Conservation (phyloP, 495 filamentous ascomycete species). For the Aspergillus asperescens region DNA sequence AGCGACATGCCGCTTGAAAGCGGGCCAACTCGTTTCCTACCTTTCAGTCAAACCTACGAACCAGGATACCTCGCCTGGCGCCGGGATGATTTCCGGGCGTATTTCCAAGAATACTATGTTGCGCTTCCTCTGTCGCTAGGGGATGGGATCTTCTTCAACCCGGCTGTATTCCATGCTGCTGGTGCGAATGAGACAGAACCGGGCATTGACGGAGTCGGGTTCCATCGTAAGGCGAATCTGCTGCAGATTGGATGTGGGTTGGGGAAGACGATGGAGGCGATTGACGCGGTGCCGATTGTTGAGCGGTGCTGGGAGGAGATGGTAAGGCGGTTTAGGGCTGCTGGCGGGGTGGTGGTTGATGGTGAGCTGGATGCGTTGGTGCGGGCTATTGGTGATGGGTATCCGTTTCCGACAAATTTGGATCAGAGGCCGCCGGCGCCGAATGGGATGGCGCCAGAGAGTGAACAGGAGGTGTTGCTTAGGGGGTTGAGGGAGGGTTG, state of each 20-base stretch:
- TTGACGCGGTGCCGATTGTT: slow-evolving; percentile 44
- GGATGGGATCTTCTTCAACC: slow-evolving; percentile 54
- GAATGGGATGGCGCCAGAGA: slow-evolving; percentile 50
- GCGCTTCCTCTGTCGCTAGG: slow-evolving; percentile 42
- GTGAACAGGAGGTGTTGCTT: slow-evolving; percentile 47
- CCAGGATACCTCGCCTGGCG: slow-evolving; percentile 50
- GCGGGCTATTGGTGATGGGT: slow-evolving; percentile 46
- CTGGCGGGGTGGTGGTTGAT: slow-evolving; percentile 27
- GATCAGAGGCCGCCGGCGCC: slow-evolving; percentile 45
- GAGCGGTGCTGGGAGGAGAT: slow-evolving; percentile 38
- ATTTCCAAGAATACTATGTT: slow-evolving; percentile 44
- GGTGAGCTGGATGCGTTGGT: slow-evolving; percentile 37
- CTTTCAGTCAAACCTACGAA: slow-evolving; percentile 48
- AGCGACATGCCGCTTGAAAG: slow-evolving; percentile 48
- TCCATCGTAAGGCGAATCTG: slow-evolving; percentile 48
- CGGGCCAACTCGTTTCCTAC: slow-evolving; percentile 51
- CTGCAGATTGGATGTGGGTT: slow-evolving; percentile 51
- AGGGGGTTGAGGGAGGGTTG: slow-evolving; percentile 38
- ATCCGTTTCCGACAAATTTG: slow-evolving; percentile 54
- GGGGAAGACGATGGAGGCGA: slow-evolving; percentile 54
- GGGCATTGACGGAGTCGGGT: slow-evolving; percentile 17
- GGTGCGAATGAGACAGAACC: slow-evolving; percentile 42
- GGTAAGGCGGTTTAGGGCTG: slow-evolving; percentile 23
- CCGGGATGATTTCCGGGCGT: slow-evolving; percentile 39
- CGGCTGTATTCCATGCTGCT: slow-evolving; percentile 53